These are phyloP conservation scores for Lecanosticta acicola DNA, from an alignment of 2,329 filamentous ascomycete species.

Conservation along the genomic window DNA sequence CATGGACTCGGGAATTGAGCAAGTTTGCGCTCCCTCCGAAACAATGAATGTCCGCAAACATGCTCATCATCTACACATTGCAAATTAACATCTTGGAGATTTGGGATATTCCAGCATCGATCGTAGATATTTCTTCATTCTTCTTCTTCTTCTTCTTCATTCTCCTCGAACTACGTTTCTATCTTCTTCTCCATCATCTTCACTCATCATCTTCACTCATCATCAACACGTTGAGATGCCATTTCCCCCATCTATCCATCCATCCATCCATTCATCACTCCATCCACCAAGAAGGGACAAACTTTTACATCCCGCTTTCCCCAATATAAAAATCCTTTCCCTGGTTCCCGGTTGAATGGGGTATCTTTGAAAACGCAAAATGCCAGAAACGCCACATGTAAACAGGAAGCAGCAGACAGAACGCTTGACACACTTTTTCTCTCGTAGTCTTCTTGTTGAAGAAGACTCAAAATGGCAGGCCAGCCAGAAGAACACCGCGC, in stretches of 20 bases:
- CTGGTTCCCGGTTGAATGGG: slow-evolving; percentile 30
- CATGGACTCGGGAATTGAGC: not conserved
- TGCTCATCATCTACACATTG: too few relatives aligned
- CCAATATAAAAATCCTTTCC: too few relatives aligned
- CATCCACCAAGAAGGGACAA: not conserved
- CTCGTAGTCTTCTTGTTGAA: slow-evolving; percentile 22
- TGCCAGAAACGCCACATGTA: slow-evolving; percentile 3
- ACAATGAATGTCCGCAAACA: too few relatives aligned
- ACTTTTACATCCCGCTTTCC: not conserved
- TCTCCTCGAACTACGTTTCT: not conserved
- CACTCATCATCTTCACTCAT: not conserved
- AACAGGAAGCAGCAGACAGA: slow-evolving; percentile 4
- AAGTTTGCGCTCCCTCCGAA: slow-evolving; percentile 1
- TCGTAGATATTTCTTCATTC: too few relatives aligned
- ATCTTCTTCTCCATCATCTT: not conserved
- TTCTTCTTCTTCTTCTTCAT: too few relatives aligned
- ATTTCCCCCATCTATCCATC: too few relatives aligned
- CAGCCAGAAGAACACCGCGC: not conserved
- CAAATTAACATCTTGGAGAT: too few relatives aligned
- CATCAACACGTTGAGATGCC: not conserved
- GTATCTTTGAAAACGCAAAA: slow-evolving; percentile 24
- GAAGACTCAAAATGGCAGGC: slow-evolving; percentile 5
- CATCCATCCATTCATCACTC: not conserved
- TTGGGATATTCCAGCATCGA: too few relatives aligned
- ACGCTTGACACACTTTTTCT: slow-evolving; percentile 16